A percentile compares a stretch with the other conserved stretches of the same genome.
These are phyloP conservation scores for Cladophialophora chaetospira DNA, from an alignment of 2,329 filamentous ascomycete genomes.

Conservation along the genomic window DNA sequence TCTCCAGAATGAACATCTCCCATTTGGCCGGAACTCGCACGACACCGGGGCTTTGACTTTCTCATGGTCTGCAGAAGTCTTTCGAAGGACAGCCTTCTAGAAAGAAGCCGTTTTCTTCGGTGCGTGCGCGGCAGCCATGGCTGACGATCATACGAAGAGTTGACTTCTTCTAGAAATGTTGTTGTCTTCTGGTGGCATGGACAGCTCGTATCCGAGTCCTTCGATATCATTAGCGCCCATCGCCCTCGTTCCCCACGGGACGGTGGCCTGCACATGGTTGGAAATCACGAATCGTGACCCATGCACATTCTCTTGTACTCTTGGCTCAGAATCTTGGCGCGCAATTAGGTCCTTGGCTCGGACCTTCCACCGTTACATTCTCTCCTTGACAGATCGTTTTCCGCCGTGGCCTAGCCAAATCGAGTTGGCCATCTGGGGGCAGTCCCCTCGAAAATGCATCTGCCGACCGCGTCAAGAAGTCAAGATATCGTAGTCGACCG, in stretches of 20 bases:
- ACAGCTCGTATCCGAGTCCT: background rate
- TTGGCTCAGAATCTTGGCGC: constrained; percentile 6
- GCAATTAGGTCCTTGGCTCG: background rate
- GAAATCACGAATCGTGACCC: background rate
- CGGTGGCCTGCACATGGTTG: background rate
- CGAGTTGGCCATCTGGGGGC: background rate
- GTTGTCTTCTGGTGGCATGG: background rate
- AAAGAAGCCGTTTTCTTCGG: background rate
- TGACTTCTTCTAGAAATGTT: background rate
- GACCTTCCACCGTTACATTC: constrained; percentile 1
- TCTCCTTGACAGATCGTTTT: background rate
- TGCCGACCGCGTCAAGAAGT: background rate
- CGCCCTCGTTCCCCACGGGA: background rate
- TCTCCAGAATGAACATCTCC: background rate
- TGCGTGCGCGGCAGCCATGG: background rate
- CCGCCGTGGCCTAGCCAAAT: background rate
- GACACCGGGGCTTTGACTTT: background rate
- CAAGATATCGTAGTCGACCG: background rate
- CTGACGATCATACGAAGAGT: background rate
- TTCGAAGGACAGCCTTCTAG: background rate
- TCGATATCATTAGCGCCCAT: background rate
- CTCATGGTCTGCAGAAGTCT: background rate
- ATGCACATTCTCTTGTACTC: background rate
- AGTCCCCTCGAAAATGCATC: background rate
- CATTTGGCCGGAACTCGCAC: background rate